Evolutionary conservation across 306 rosid species (phyloP).

Genomic region (Biancaea sappan): DNA sequence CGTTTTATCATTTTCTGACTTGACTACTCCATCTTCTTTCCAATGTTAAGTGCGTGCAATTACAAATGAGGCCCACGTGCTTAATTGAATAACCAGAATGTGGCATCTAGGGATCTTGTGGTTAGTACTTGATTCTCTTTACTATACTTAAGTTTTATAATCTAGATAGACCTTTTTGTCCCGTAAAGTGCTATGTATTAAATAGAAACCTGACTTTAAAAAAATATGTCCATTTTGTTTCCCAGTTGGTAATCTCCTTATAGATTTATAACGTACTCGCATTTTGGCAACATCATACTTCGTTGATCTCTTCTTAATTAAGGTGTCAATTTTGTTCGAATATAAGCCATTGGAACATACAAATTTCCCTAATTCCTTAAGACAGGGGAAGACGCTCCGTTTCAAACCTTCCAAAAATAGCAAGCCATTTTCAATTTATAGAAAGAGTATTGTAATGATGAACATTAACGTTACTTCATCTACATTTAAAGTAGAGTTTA

Average conservation of each 20-base stretch:
- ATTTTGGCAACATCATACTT: background rate
- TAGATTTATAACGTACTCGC: background rate
- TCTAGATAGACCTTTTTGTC: no score
- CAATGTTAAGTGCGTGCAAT: constrained; percentile 4
- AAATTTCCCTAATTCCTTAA: background rate
- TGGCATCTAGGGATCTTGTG: constrained; percentile 4
- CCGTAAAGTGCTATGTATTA: no score
- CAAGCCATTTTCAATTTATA: background rate
- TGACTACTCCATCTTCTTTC: constrained; percentile 19
- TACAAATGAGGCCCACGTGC: background rate
- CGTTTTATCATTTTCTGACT: background rate
- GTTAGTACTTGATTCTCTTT: background rate
- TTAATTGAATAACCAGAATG: background rate
- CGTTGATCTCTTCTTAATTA: background rate
- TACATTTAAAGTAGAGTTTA: background rate
- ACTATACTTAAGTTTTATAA: background rate
- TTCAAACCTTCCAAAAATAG: background rate
- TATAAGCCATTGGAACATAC: background rate
- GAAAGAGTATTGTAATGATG: background rate
- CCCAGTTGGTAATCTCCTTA: no score
- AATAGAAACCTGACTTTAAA: no score
- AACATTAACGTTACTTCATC: background rate
- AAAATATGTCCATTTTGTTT: no score
- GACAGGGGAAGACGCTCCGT: background rate
- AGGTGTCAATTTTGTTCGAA: background rate